These are phyloP conservation scores for Laetiporus sulphureus DNA, from an alignment of 1,284 basidiomycete species.

Conservation along the genomic window DNA sequence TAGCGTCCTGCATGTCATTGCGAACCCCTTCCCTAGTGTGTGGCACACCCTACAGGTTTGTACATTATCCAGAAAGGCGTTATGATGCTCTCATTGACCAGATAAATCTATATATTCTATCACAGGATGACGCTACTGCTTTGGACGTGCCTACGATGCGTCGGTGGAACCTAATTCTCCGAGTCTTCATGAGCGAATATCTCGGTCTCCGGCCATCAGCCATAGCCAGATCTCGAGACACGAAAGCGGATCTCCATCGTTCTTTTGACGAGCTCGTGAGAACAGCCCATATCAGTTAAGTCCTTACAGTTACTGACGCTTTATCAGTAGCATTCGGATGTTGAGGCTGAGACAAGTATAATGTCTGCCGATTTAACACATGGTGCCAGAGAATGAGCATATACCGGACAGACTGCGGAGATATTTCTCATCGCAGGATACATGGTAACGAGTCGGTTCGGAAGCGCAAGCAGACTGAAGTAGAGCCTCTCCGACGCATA, in stretches of 20 bases:
- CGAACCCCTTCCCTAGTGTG: slow-evolving; percentile 84
- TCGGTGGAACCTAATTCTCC: slow-evolving; percentile 85
- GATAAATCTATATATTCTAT: too few species aligned
- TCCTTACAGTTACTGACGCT: too few species aligned
- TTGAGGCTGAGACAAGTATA: slow-evolving; percentile 1
- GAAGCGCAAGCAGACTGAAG: background rate
- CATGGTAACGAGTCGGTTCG: too few species aligned
- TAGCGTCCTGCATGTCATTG: slow-evolving; percentile 85
- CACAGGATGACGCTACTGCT: slow-evolving; percentile 82
- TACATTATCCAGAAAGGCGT: background rate
- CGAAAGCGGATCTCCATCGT: slow-evolving; percentile 7
- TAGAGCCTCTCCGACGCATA: background rate
- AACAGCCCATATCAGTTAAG: background rate
- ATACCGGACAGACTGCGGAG: background rate
- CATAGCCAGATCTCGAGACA: slow-evolving; percentile 1
- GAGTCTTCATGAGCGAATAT: slow-evolving; percentile 90
- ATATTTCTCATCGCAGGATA: too few species aligned
- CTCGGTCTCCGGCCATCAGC: slow-evolving; percentile 57
- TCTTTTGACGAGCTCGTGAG: slow-evolving; percentile 17
- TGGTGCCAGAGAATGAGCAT: background rate
- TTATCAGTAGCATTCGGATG: slow-evolving; percentile 6
- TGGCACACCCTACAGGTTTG: slow-evolving; percentile 83
- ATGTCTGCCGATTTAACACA: background rate
- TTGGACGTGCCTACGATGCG: slow-evolving; percentile 84
- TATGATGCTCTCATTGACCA: too few species aligned